Evolutionary conservation across 1,284 basidiomycete species (phyloP).

Genomic region (Ganoderma sinense): DNA sequence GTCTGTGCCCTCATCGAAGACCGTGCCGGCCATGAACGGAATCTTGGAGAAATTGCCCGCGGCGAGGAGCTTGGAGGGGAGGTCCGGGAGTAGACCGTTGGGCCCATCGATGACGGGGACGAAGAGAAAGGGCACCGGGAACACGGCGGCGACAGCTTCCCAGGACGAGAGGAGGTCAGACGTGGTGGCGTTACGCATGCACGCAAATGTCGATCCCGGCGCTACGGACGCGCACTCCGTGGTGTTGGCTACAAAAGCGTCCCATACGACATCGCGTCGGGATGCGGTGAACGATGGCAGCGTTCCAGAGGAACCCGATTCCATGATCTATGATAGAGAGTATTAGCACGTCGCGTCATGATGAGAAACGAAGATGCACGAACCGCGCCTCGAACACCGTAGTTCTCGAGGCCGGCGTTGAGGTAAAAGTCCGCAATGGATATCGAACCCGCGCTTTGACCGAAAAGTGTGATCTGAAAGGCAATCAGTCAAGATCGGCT

Average conservation of each 20-base stretch:
- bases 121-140: slow-evolving; percentile 22
- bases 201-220: slow-evolving; percentile 7
- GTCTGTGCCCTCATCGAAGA: slow-evolving; percentile 42
- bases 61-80: slow-evolving; percentile 25
- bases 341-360: neutral
- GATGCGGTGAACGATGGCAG: slow-evolving; percentile 20
- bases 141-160: neutral
- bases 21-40: slow-evolving; percentile 29
- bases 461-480: slow-evolving; percentile 57
- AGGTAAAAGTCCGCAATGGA: slow-evolving; percentile 52
- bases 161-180: slow-evolving; percentile 15
- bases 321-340: slow-evolving; percentile 17
- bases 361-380: slow-evolving; percentile 19
- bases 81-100: slow-evolving; percentile 24
- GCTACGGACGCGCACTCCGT: slow-evolving; percentile 18
- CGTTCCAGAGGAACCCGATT: slow-evolving; percentile 25
- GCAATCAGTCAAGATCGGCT: neutral
- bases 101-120: slow-evolving; percentile 27
- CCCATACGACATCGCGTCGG: slow-evolving; percentile 21
- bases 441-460: slow-evolving; percentile 61
- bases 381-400: slow-evolving; percentile 52
- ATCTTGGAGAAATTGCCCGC: slow-evolving; percentile 27
- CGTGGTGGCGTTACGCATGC: slow-evolving; percentile 8
- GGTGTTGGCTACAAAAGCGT: slow-evolving; percentile 18
- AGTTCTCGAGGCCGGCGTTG: slow-evolving; percentile 46